Conservation (phyloP, 495 filamentous ascomycete genomes). For the Chlorociboria aeruginascens region DNA sequence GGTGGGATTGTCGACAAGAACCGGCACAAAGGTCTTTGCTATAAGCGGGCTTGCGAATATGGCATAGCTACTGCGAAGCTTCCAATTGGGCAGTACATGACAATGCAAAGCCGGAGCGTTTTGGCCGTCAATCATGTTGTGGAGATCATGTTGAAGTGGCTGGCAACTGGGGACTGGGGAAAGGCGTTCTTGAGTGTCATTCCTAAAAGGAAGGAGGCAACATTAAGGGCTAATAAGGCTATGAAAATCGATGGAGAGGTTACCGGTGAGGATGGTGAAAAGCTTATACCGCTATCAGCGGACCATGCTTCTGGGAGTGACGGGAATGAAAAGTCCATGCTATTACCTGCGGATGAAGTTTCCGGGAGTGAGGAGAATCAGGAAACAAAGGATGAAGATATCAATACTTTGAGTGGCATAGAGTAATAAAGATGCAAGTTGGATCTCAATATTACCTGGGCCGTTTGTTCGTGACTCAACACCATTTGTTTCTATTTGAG, state of each 20-base stretch:
- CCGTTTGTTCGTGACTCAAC: too few relatives aligned
- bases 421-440: too few relatives aligned
- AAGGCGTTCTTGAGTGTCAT: conserved; percentile 77
- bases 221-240: conserved; percentile 27
- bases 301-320: background rate
- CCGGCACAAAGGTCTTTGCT: conserved; percentile 85
- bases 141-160: conserved; percentile 90
- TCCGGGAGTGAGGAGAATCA: background rate
- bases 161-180: conserved; percentile 82
- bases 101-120: conserved; percentile 73
- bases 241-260: conserved; percentile 3
- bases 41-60: conserved; percentile 60
- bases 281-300: too few relatives aligned
- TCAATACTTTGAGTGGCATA: too few relatives aligned
- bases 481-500: too few relatives aligned
- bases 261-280: background rate
- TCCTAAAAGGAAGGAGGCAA: conserved; percentile 73
- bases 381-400: too few relatives aligned
- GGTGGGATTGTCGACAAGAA: conserved; percentile 94
- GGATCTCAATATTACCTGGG: too few relatives aligned
- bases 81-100: conserved; percentile 84
- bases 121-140: conserved; percentile 89
- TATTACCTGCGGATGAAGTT: too few relatives aligned
- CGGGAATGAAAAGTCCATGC: background rate
- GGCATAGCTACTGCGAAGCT: conserved; percentile 80